phyloP scores from a whole-genome alignment of 257 asterid species.

The Lycium barbarum region DNA sequence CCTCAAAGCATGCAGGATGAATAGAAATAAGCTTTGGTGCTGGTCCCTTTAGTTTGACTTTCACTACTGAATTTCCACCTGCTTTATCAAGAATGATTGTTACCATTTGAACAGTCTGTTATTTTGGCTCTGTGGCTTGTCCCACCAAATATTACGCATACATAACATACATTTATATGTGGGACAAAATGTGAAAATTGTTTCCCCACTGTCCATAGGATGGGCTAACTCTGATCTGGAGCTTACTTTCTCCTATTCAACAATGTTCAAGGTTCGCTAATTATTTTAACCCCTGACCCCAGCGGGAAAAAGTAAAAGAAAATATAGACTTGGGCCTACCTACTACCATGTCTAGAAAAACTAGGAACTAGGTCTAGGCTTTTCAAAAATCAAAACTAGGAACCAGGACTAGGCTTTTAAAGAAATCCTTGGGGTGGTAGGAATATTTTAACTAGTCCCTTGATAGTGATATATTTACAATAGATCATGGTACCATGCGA shows the following conservation, averaged over 20 bases:
- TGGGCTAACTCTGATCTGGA: not conserved
- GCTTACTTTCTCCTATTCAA: not conserved
- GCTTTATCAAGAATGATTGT: constrained; percentile 43
- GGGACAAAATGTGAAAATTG: constrained; percentile 6
- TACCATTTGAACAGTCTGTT: constrained; percentile 13
- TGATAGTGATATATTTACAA: not conserved
- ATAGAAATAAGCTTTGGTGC: constrained; percentile 81
- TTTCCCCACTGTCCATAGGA: not conserved
- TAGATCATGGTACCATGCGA: not conserved
- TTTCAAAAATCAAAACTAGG: not conserved
- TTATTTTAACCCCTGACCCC: not conserved
- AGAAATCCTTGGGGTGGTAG: not conserved
- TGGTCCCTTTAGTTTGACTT: constrained; percentile 63
- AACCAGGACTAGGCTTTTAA: not conserved
- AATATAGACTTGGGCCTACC: not conserved
- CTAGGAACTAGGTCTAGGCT: constrained; percentile 8
- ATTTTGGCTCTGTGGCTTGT: not conserved
- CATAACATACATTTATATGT: not conserved
- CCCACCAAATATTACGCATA: not conserved
- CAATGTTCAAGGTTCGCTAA: not conserved
- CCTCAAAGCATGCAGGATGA: constrained; percentile 85
- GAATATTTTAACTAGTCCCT: not conserved
- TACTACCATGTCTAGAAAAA: not conserved
- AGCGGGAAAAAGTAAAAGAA: not conserved
- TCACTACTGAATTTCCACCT: constrained; percentile 69